Percentiles rank a stretch among this genome's conserved stretches.
Conservation (phyloP, 257 asterid species). For the Lavandula angustifolia region DNA sequence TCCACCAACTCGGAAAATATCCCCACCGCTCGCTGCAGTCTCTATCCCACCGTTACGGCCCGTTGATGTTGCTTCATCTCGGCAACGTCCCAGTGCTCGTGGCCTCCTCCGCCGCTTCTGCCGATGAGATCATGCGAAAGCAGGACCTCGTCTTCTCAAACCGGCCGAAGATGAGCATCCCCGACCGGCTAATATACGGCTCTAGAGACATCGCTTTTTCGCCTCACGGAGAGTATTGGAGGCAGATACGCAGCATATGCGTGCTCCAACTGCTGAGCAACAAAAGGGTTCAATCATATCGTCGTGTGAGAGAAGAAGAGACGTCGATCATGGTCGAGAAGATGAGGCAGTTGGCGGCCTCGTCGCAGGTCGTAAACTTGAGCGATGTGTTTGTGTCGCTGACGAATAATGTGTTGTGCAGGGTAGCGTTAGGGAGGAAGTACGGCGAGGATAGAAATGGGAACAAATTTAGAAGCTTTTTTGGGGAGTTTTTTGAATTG, state of each 20-base stretch:
- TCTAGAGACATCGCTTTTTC: constrained; percentile 36
- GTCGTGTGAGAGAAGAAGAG: constrained; percentile 40
- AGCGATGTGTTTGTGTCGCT: constrained; percentile 27
- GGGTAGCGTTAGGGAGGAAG: constrained; percentile 47
- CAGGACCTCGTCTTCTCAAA: constrained; percentile 39
- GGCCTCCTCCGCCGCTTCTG: constrained; percentile 39
- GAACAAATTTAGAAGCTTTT: neutral
- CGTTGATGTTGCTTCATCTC: constrained; percentile 40
- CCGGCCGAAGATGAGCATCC: constrained; percentile 36
- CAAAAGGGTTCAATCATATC: constrained; percentile 46
- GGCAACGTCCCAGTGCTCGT: constrained; percentile 42
- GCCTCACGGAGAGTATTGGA: constrained; percentile 46
- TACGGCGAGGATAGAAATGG: constrained; percentile 23
- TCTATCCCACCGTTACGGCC: constrained; percentile 41
- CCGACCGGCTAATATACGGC: constrained; percentile 29
- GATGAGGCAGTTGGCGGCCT: constrained; percentile 15
- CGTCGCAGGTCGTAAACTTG: constrained; percentile 29
- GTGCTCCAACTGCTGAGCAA: constrained; percentile 51
- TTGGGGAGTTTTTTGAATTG: neutral
- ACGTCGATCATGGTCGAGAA: constrained; percentile 38
- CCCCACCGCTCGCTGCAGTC: constrained; percentile 46
- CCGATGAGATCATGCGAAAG: constrained; percentile 43
- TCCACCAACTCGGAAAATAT: constrained; percentile 41
- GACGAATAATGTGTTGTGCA: constrained; percentile 39
- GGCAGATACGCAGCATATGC: constrained; percentile 39